Percentiles rank a stretch among this genome's conserved stretches.
Conservation (phyloP, 768 basidiomycete genomes). For the Tulasnella sp. region DNA sequence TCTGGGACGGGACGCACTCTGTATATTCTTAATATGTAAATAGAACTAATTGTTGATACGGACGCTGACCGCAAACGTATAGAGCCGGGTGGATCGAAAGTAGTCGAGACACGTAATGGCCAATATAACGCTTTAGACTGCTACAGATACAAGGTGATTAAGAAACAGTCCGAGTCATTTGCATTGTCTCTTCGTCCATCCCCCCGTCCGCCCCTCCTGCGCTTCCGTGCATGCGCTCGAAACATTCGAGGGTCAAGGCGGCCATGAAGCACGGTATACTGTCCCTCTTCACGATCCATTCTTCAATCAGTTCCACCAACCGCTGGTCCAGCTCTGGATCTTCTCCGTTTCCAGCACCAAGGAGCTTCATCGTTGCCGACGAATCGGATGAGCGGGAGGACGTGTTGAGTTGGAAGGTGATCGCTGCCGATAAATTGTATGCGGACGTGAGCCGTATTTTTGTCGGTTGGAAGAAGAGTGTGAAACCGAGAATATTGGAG, state of each 20-base stretch:
- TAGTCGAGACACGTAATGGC: too few species aligned
- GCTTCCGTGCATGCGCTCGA: conserved; percentile 3
- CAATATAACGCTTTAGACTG: too few species aligned
- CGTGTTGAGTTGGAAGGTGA: conserved; percentile 56
- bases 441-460: conserved; percentile 84
- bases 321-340: neutral
- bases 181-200: neutral
- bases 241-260: conserved; percentile 30
- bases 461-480: conserved; percentile 87
- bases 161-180: neutral
- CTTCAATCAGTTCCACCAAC: conserved; percentile 25
- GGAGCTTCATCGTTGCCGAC: conserved; percentile 30
- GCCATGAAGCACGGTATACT: conserved; percentile 32
- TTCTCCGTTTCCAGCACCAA: conserved; percentile 27
- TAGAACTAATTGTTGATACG: too few species aligned
- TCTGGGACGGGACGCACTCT: conserved; percentile 25
- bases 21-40: conserved; percentile 40
- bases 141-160: neutral
- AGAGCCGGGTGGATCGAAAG: conserved; percentile 61
- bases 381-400: conserved; percentile 11
- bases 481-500: conserved; percentile 82
- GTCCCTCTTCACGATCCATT: conserved; percentile 28
- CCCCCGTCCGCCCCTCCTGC: neutral
- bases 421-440: conserved; percentile 81
- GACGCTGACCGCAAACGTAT: conserved; percentile 27